These are phyloP conservation scores for Akanthomyces muscarius DNA, from an alignment of 2,329 filamentous ascomycete genomes.

Conservation along the genomic window DNA sequence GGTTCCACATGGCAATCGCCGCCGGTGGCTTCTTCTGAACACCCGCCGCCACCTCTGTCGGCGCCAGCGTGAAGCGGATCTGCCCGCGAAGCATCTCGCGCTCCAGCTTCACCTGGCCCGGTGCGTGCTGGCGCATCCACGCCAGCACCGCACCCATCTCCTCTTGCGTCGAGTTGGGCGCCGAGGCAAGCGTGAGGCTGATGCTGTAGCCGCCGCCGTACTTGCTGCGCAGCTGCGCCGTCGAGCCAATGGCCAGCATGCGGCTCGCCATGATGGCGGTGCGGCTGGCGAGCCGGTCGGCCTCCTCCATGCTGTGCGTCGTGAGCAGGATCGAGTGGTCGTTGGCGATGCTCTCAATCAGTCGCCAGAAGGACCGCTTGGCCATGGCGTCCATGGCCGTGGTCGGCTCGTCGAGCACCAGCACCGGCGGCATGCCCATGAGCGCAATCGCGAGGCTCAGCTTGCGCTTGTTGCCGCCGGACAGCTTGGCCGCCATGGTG, in stretches of 20 bases:
- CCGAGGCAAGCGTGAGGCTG: slow-evolving; percentile 55
- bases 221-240: slow-evolving; percentile 51
- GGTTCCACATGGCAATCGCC: slow-evolving; percentile 21
- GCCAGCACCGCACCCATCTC: slow-evolving; percentile 54
- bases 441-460: slow-evolving; percentile 77
- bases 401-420: slow-evolving; percentile 79
- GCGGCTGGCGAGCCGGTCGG: slow-evolving; percentile 72
- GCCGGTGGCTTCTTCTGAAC: slow-evolving; percentile 14
- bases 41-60: background rate
- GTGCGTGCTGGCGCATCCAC: slow-evolving; percentile 52
- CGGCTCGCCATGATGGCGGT: slow-evolving; percentile 39
- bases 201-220: slow-evolving; percentile 62
- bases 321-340: slow-evolving; percentile 75
- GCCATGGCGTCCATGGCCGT: slow-evolving; percentile 82
- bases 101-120: slow-evolving; percentile 48
- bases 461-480: slow-evolving; percentile 84
- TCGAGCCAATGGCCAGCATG: slow-evolving; percentile 59
- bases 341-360: slow-evolving; percentile 61
- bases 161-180: slow-evolving; percentile 50
- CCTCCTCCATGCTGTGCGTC: slow-evolving; percentile 89
- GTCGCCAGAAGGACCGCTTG: slow-evolving; percentile 85
- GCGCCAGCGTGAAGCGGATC: slow-evolving; percentile 38
- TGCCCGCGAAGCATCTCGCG: slow-evolving; percentile 60
- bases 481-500: slow-evolving; percentile 70
- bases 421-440: slow-evolving; percentile 78